Base-by-base conservation (phyloP, 2,329 filamentous ascomycete species). In the Tetracladium maxilliforme region DNA sequence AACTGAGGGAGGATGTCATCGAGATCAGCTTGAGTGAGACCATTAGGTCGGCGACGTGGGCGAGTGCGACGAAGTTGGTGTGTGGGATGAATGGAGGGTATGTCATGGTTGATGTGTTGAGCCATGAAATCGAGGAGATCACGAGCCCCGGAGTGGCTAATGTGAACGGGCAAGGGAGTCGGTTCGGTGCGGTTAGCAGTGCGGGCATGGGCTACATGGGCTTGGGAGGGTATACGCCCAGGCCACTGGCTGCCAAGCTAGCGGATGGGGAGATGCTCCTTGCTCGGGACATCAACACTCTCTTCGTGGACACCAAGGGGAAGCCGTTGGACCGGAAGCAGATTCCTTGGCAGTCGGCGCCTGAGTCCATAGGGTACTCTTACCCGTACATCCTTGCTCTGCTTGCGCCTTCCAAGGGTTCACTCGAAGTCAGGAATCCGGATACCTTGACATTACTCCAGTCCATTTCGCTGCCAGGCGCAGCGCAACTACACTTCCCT, bases 141-240 rank as follows among this genome's bases (percentile, higher is more conserved):
- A 68, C 78, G 28, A 83, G 79, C 9, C 75, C 80, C 1, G 77
- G 80, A 18, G 68, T 70, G 21, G 61, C 64, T 6, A 61, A 70
- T 14, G 62, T 64, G 19, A 34, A 37, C 19, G 47, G 44, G 30
- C 27, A 29, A 2, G 58, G 61, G 2, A 58, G 60, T 3, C 69
- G 84, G 19, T 87, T 94, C 37, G 83, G 83, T 6, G 79, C 82
- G 3, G 75, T 87, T 33, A 79, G 77, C 31, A 79, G 75, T 27
- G 79, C 77, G 6, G 81, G 83, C 23, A 94, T 95, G 83, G 84
- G 86, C 22, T 95, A 95, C 44, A 92, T 95, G 68, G 87, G 87
- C 2, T 74, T 95, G 45, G 84, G 82, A 24, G 80, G 82, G 21
- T 90, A 84, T 57, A 82, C 87, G 28, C 87, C 90, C 3, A 92